Conservation (phyloP, 495 filamentous ascomycete species). For the Penicillium paradoxum region DNA sequence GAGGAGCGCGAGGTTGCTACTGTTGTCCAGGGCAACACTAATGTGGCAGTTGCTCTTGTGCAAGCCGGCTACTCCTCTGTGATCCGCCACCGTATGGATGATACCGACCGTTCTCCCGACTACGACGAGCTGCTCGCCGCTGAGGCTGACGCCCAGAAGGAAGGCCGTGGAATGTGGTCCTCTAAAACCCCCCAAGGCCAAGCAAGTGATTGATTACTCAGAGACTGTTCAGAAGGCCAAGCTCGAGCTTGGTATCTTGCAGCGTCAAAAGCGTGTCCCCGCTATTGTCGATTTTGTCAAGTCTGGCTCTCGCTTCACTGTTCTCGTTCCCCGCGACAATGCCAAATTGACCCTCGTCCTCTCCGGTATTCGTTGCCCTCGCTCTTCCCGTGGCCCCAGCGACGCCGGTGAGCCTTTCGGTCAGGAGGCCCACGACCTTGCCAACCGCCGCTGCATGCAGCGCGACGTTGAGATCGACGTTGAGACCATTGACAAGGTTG, state of each 20-base stretch:
- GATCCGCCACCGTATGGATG: constrained; percentile 87
- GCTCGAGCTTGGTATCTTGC: constrained; percentile 78
- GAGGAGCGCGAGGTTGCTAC: constrained; percentile 94
- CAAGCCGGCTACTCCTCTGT: constrained; percentile 91
- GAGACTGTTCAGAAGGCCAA: constrained; percentile 93
- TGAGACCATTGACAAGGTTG: constrained; percentile 89
- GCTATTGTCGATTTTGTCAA: constrained; percentile 97
- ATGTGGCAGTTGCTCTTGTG: constrained; percentile 77
- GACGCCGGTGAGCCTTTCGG: constrained; percentile 92
- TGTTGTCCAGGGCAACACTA: constrained; percentile 75
- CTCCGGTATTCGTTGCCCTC: constrained; percentile 87
- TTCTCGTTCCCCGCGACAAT: constrained; percentile 88
- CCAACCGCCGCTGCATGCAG: constrained; percentile 82
- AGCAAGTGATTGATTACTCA: constrained; percentile 80
- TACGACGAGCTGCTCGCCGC: constrained; percentile 90
- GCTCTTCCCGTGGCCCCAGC: constrained; percentile 70
- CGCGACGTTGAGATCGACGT: constrained; percentile 96
- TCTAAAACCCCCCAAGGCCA: constrained; percentile 74
- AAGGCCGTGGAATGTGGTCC: constrained; percentile 91
- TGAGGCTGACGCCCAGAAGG: constrained; percentile 78
- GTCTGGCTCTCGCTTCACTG: constrained; percentile 86
- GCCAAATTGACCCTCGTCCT: constrained; percentile 94
- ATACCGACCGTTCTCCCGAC: constrained; percentile 83
- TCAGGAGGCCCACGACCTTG: constrained; percentile 87
- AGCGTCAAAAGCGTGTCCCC: constrained; percentile 87